Evolutionary conservation across 2,329 filamentous ascomycete species (phyloP).

Genomic region (Ceratocystis cubensis): DNA sequence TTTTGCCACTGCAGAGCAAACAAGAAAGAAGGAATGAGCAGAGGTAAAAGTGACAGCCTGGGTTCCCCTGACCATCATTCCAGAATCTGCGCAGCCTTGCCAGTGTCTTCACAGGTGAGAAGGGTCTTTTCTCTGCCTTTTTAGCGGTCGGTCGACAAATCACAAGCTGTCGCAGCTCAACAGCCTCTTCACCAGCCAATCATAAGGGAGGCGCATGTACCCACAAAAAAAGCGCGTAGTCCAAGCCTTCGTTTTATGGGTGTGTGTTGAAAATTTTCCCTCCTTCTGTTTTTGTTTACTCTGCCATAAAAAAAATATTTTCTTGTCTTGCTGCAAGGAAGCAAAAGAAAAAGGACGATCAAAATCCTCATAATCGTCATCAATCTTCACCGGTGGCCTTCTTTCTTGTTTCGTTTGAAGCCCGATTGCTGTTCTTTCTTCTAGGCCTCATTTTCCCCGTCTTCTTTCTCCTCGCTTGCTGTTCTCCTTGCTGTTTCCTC

Average conservation of each 20-base stretch:
- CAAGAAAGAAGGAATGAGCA: neutral
- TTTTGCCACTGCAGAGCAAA: slow-evolving; percentile 4
- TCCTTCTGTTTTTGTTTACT: neutral
- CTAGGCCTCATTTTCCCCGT: neutral
- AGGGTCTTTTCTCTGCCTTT: neutral
- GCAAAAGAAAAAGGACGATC: neutral
- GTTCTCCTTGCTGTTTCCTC: neutral
- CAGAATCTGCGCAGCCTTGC: neutral
- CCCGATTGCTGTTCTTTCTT: neutral
- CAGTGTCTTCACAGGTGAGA: neutral
- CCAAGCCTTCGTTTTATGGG: neutral
- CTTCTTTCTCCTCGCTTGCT: neutral
- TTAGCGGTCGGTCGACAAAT: no score
- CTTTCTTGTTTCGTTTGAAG: neutral
- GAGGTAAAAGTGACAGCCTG: neutral
- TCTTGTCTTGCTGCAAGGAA: slow-evolving; percentile 2
- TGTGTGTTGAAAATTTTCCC: neutral
- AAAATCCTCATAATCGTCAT: neutral
- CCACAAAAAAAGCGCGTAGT: neutral
- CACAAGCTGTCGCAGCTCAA: no score
- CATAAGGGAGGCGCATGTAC: neutral
- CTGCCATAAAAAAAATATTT: neutral
- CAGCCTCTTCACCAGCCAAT: neutral
- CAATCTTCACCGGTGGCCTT: neutral
- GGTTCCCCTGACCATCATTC: slow-evolving; percentile 2